A percentile compares a stretch with the other conserved stretches of the same genome.
phyloP scores from a whole-genome alignment of 306 rosid genomes.

The Sechiopsis laciniata region DNA sequence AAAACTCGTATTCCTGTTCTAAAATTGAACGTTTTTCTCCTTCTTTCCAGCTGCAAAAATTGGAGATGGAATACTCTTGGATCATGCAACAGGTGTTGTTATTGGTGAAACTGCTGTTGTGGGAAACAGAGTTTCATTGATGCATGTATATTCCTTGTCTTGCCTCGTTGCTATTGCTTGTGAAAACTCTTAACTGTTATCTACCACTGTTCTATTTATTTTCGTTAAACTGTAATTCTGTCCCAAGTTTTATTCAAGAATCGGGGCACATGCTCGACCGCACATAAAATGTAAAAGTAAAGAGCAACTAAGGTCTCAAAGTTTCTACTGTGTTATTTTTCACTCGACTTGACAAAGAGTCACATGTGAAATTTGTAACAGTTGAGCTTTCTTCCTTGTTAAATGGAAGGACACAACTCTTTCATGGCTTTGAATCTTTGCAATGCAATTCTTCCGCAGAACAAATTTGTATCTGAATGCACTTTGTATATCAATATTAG shows the following conservation, averaged over 20 bases:
- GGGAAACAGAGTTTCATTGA: slow-evolving; percentile 89
- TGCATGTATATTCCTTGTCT: slow-evolving; percentile 63
- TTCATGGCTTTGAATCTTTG: not conserved
- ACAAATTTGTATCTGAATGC: not conserved
- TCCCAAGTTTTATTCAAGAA: too few relatives aligned
- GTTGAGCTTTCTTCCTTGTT: not conserved
- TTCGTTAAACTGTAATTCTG: too few relatives aligned
- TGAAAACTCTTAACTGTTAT: not conserved
- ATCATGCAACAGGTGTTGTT: slow-evolving; percentile 92
- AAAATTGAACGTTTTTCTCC: not conserved
- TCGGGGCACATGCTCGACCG: too few relatives aligned
- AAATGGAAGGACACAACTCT: not conserved
- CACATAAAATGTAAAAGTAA: too few relatives aligned
- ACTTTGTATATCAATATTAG: not conserved
- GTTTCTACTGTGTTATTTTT: not conserved
- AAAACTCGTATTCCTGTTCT: not conserved
- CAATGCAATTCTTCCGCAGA: not conserved
- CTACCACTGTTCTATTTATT: not conserved
- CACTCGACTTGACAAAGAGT: not conserved
- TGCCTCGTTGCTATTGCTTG: slow-evolving; percentile 14
- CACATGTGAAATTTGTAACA: not conserved
- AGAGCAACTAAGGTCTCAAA: too few relatives aligned
- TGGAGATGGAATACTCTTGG: slow-evolving; percentile 94
- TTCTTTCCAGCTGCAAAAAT: slow-evolving; percentile 63
- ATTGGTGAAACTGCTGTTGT: slow-evolving; percentile 93